Evolutionary conservation across 176 grass and related monocot genomes (phyloP).

Genomic region (Eleusine coracana): DNA sequence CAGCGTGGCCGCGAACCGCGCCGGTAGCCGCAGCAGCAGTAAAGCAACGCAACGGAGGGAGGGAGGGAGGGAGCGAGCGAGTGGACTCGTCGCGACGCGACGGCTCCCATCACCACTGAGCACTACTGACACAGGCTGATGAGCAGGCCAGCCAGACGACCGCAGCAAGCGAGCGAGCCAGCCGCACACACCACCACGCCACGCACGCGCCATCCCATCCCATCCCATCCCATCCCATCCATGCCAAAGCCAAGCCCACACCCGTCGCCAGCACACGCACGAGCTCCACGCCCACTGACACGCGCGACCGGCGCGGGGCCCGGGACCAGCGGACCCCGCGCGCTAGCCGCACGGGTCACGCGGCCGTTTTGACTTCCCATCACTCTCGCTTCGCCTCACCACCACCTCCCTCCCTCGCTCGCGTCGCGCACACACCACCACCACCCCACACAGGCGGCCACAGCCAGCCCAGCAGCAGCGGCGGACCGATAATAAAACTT

Average conservation of each 20-base stretch:
- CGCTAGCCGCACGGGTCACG: too few relatives aligned
- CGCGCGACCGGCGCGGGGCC: too few relatives aligned
- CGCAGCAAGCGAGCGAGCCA: too few relatives aligned
- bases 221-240: conserved; percentile 7
- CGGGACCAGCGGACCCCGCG: conserved; percentile 37
- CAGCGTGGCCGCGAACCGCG: not conserved
- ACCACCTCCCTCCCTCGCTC: too few relatives aligned
- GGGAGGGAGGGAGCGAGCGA: not conserved
- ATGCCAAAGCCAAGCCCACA: too few relatives aligned
- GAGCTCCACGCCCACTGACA: not conserved
- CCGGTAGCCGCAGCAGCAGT: not conserved
- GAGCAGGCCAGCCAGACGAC: not conserved
- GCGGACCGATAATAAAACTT: not conserved
- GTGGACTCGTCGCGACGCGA: not conserved
- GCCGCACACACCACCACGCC: too few relatives aligned
- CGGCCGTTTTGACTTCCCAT: too few relatives aligned
- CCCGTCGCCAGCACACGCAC: not conserved
- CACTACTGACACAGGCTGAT: not conserved
- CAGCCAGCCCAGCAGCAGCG: too few relatives aligned
- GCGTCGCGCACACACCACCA: too few relatives aligned
- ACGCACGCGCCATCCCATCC: too few relatives aligned
- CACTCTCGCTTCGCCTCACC: too few relatives aligned
- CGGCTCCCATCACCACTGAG: not conserved
- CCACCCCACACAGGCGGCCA: too few relatives aligned
- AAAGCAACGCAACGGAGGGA: not conserved